Evolutionary conservation across 176 grass and related monocot species (phyloP).

Genomic region (Aegilops longissima): DNA sequence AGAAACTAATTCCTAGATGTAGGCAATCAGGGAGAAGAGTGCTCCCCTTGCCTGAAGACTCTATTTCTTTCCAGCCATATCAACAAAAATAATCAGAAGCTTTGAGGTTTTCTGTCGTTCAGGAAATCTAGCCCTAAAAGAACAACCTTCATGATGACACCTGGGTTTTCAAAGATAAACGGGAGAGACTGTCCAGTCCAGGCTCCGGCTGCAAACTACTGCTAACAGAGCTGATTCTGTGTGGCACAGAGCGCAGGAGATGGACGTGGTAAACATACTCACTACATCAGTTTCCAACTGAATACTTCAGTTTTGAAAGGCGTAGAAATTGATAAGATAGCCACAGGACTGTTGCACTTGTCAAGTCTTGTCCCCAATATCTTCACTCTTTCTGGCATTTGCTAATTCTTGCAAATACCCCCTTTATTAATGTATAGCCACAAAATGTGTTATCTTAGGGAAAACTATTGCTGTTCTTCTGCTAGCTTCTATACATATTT

Average conservation of each 20-base stretch:
- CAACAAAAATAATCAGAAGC: not conserved
- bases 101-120: not conserved
- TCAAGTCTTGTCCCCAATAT: not conserved
- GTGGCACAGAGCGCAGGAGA: not conserved
- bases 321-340: not conserved
- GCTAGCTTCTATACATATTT: not conserved
- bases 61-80: not conserved
- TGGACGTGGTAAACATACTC: not conserved
- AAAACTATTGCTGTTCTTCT: not conserved
- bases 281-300: not conserved
- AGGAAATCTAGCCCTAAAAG: not conserved
- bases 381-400: not conserved
- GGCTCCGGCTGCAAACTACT: not conserved
- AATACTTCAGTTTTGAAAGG: not conserved
- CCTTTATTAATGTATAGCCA: not conserved
- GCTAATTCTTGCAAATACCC: not conserved
- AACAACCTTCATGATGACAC: not conserved
- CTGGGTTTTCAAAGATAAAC: not conserved
- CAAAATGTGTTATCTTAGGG: not conserved
- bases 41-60: not conserved
- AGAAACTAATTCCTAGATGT: not conserved
- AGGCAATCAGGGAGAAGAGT: not conserved
- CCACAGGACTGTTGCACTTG: not conserved
- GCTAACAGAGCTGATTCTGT: not conserved
- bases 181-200: not conserved